These are phyloP conservation scores for Lentinula sp. DNA, from an alignment of 768 basidiomycete species.

Conservation along the genomic window DNA sequence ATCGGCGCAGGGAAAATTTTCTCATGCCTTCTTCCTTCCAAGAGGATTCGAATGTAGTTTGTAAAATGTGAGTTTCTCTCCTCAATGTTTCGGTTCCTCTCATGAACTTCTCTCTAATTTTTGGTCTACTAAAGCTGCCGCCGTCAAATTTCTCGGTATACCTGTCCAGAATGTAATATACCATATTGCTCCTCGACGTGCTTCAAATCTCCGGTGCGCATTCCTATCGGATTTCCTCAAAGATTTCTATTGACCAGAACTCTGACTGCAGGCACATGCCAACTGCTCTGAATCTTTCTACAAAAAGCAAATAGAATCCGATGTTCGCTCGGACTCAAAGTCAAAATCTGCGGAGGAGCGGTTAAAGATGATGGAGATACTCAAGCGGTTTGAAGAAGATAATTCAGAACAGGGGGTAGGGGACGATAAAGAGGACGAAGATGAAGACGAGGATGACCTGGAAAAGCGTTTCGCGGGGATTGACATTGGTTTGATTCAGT, in stretches of 20 bases:
- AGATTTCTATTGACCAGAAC: too few relatives aligned
- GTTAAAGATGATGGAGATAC: slow-evolving; percentile 58
- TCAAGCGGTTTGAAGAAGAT: slow-evolving; percentile 70
- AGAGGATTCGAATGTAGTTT: slow-evolving; percentile 20
- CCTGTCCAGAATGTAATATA: slow-evolving; percentile 76
- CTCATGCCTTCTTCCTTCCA: background rate
- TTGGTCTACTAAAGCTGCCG: slow-evolving; percentile 46
- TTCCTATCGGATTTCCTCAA: background rate
- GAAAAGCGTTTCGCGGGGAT: slow-evolving; percentile 45
- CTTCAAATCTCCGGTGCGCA: slow-evolving; percentile 65
- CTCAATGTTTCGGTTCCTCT: background rate
- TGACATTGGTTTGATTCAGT: slow-evolving; percentile 48
- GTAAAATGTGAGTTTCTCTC: slow-evolving; percentile 35
- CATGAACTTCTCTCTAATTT: background rate
- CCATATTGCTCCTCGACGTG: slow-evolving; percentile 77
- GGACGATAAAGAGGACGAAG: slow-evolving; percentile 17
- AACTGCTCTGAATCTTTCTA: slow-evolving; percentile 83
- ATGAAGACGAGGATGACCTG: slow-evolving; percentile 33
- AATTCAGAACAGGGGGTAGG: slow-evolving; percentile 24
- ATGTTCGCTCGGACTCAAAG: slow-evolving; percentile 45
- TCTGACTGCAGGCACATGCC: slow-evolving; percentile 40
- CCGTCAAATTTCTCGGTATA: slow-evolving; percentile 73
- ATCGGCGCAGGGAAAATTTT: background rate
- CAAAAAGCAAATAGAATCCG: slow-evolving; percentile 61
- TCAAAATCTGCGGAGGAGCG: slow-evolving; percentile 54